Conservation (phyloP, 176 grass and related monocot genomes). For the Luzula sylvatica region DNA sequence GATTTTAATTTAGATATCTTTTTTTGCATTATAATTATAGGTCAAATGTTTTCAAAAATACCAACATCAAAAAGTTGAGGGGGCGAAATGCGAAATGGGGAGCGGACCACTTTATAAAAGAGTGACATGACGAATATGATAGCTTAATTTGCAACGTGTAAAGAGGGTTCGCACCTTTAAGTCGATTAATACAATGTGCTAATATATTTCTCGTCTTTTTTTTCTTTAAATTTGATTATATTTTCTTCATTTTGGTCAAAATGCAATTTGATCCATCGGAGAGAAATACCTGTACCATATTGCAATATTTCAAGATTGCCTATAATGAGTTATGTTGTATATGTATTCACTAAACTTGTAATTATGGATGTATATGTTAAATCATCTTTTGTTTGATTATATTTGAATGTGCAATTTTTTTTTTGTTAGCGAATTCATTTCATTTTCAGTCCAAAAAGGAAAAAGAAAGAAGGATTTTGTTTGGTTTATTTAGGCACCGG, state of each 20-base stretch:
- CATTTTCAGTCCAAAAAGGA: no score
- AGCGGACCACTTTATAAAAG: neutral
- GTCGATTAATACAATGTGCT: neutral
- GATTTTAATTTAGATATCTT: neutral
- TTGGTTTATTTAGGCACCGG: no score
- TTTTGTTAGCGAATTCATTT: no score
- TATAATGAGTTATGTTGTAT: no score
- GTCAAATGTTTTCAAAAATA: slow-evolving; percentile 53
- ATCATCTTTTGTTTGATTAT: no score
- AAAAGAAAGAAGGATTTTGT: no score
- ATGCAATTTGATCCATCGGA: slow-evolving; percentile 16
- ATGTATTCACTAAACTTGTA: no score
- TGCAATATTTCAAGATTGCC: no score
- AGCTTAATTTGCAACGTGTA: neutral
- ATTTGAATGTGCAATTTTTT: no score
- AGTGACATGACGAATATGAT: neutral
- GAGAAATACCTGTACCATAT: slow-evolving; percentile 21
- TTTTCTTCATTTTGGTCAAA: no score
- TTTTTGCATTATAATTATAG: slow-evolving; percentile 6
- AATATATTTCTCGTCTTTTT: neutral
- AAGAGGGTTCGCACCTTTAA: neutral
- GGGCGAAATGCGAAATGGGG: neutral
- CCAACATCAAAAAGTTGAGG: slow-evolving; percentile 25
- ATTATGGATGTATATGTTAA: no score
- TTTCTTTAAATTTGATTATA: slow-evolving; percentile 17